Evolutionary conservation across 169 alveolate genomes (phyloP).

Genomic region (Eimeria brunetti): DNA sequence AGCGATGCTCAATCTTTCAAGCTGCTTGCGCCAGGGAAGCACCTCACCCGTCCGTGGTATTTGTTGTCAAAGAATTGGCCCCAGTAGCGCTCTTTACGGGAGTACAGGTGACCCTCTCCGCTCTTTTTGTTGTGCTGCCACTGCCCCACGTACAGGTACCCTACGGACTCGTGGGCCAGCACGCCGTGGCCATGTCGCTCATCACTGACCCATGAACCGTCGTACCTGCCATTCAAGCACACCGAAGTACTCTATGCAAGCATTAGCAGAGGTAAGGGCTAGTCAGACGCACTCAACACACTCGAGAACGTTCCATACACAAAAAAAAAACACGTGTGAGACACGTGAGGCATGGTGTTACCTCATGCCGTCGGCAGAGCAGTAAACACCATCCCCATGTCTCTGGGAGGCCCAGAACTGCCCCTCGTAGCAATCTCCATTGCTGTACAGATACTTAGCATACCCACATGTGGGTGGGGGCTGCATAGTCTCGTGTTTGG

Average conservation of each 20-base stretch:
- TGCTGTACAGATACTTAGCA: conserved; percentile 61
- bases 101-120: conserved; percentile 79
- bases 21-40: neutral
- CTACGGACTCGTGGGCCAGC: conserved; percentile 52
- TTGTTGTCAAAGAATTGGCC: conserved; percentile 77
- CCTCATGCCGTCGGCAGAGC: conserved; percentile 74
- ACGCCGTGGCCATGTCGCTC: conserved; percentile 81
- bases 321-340: too few species aligned
- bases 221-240: conserved; percentile 66
- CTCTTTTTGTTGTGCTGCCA: conserved; percentile 76
- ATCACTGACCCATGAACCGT: conserved; percentile 80
- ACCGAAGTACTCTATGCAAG: neutral
- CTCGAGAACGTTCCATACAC: neutral
- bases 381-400: conserved; percentile 81
- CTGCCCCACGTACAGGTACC: conserved; percentile 80
- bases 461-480: conserved; percentile 67
- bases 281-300: neutral
- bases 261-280: neutral
- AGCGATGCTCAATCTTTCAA: neutral
- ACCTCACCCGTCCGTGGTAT: conserved; percentile 74
- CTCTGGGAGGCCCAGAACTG: conserved; percentile 63
- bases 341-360: neutral
- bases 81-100: conserved; percentile 75
- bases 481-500: conserved; percentile 50
- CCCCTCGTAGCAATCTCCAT: conserved; percentile 79